A percentile compares a stretch with the other conserved stretches of the same genome.
These are phyloP conservation scores for Monascus purpureus DNA, from an alignment of 495 filamentous ascomycete species.

Conservation along the genomic window DNA sequence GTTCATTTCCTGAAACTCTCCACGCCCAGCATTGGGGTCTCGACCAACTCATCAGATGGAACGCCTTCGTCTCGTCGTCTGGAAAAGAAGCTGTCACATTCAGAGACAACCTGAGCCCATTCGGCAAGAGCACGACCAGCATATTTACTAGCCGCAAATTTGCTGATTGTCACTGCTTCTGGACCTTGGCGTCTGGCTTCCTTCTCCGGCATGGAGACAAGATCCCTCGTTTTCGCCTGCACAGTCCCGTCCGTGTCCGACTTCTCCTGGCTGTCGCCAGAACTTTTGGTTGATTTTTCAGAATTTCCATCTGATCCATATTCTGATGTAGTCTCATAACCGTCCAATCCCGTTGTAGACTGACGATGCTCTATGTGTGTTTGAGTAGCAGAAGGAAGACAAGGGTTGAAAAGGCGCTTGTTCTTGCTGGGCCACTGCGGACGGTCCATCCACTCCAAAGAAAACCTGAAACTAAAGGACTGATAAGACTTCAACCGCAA, in stretches of 20 bases:
- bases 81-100: conserved; percentile 88
- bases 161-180: conserved; percentile 8
- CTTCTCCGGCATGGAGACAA: conserved; percentile 2
- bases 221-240: neutral
- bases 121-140: conserved; percentile 80
- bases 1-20: conserved; percentile 58
- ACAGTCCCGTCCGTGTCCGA: neutral
- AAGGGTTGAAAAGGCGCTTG: conserved; percentile 53
- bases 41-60: conserved; percentile 56
- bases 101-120: conserved; percentile 71
- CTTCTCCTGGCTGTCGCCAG: neutral
- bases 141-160: conserved; percentile 48
- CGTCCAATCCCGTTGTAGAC: conserved; percentile 11
- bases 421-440: conserved; percentile 38
- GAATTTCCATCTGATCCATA: conserved; percentile 7
- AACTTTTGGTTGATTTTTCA: conserved; percentile 4
- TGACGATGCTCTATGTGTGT: conserved; percentile 26
- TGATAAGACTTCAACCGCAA: conserved; percentile 30
- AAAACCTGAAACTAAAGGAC: conserved; percentile 62
- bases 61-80: conserved; percentile 78
- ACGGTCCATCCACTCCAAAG: conserved; percentile 58
- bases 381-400: conserved; percentile 57
- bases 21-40: conserved; percentile 76
- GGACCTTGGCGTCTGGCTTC: conserved; percentile 2
- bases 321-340: conserved; percentile 17